Evolutionary conservation across 176 grass and related monocot species (phyloP).

Genomic region (Aegilops longissima): DNA sequence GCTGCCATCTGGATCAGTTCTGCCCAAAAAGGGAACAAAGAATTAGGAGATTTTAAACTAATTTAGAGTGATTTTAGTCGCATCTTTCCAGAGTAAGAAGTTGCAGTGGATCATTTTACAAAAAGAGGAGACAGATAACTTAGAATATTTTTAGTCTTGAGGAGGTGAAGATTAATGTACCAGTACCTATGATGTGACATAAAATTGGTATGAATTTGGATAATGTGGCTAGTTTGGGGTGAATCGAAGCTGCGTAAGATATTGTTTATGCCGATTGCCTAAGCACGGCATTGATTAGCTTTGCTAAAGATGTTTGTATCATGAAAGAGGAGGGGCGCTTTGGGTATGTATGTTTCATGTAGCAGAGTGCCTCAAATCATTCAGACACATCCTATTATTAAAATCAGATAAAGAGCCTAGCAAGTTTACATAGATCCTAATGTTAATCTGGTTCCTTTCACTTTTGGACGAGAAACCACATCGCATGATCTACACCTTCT

Average conservation of each 20-base stretch:
- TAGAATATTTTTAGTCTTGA: neutral
- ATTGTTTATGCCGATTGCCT: neutral
- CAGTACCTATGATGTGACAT: neutral
- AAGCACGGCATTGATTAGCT: neutral
- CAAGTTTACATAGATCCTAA: neutral
- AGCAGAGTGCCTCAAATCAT: slow-evolving; percentile 30
- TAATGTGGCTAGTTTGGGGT: neutral
- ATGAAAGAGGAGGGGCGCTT: slow-evolving; percentile 16
- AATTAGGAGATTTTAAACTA: neutral
- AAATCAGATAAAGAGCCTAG: slow-evolving; percentile 22
- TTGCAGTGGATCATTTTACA: no score
- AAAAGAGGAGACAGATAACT: no score
- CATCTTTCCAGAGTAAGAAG: no score
- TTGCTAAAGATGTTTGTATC: slow-evolving; percentile 36
- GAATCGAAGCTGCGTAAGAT: neutral
- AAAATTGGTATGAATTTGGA: neutral
- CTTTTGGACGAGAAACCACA: neutral
- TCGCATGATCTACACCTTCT: neutral
- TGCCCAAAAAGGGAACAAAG: neutral
- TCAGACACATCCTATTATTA: slow-evolving; percentile 28
- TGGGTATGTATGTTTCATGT: neutral
- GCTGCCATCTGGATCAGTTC: neutral
- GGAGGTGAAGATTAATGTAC: neutral
- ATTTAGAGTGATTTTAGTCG: neutral
- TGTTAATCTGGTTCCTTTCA: neutral